Percentiles rank a stretch among this genome's conserved stretches.
Evolutionary conservation across 2,329 filamentous ascomycete species (phyloP).

Genomic region (Dactylonectria macrodidyma): DNA sequence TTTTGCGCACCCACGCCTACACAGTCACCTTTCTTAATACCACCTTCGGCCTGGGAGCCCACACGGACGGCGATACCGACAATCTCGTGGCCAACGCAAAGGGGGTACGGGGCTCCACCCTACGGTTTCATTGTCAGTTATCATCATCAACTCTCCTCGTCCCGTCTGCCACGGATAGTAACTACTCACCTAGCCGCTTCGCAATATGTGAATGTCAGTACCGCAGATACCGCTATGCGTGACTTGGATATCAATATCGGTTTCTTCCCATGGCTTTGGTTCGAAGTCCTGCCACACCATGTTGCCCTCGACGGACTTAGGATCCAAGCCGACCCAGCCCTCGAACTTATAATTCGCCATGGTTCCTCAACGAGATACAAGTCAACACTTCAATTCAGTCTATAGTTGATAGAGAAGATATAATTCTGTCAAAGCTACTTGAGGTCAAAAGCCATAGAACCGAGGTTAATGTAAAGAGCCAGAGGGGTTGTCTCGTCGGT

Average conservation of each 20-base stretch:
- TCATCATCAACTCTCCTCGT: not conserved
- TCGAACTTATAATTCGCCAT: slow-evolving; percentile 61
- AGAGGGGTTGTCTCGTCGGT: slow-evolving; percentile 5
- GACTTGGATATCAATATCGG: slow-evolving; percentile 75
- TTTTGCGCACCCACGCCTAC: slow-evolving; percentile 75
- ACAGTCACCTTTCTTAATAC: slow-evolving; percentile 73
- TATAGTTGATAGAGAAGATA: not conserved
- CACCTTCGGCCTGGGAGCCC: slow-evolving; percentile 60
- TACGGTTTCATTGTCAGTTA: not conserved
- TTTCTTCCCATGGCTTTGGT: slow-evolving; percentile 76
- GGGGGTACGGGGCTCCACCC: slow-evolving; percentile 52
- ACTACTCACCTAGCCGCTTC: slow-evolving; percentile 63
- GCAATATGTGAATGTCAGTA: slow-evolving; percentile 71
- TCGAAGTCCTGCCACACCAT: slow-evolving; percentile 69
- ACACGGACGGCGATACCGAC: slow-evolving; percentile 71
- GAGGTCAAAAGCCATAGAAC: not conserved
- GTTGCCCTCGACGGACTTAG: slow-evolving; percentile 61
- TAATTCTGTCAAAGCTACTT: not conserved
- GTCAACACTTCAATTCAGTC: not conserved
- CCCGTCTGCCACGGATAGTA: no score
- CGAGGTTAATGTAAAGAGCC: slow-evolving; percentile 14
- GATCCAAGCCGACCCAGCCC: slow-evolving; percentile 64
- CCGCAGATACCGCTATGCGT: slow-evolving; percentile 77
- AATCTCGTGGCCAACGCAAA: slow-evolving; percentile 77
- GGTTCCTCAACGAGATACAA: not conserved